Evolutionary conservation across 441 rosid genomes (phyloP), one percentile per base, ranked within the genome.

Genomic region (Adansonia madagascariensis): DNA sequence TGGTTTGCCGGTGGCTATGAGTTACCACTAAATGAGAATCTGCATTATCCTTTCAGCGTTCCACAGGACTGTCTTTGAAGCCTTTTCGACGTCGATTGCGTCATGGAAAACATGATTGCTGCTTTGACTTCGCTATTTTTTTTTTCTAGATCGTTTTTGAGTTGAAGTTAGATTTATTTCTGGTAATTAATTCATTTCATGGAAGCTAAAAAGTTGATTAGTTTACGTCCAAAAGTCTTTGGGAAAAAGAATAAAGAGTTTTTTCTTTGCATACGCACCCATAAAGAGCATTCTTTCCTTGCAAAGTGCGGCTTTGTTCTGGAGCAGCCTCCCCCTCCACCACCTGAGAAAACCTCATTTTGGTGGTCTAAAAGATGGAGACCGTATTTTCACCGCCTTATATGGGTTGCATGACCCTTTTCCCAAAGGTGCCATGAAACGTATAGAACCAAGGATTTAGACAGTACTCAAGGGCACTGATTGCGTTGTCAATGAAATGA

Each of bases 271-370:
- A 31, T 65, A 89, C 98, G 95, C 93, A 89, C 91, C 97, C 76
- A 80, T 92, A 71, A 92, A 88, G 89, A 88, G 93, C 71, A 81
- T 95, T 78, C 84, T 94, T 65, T 83, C 91, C 50, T 74, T 91
- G 85, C 93, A 82, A 73, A 89, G 91, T 75, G 83, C 89, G 27
- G 88, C 85, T 64, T 85, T 85, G 59, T 65, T 80, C 77, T 80
- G 75, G 75, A 88, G 75, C 73, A 85, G 83, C 14, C 91, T 65
- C 95, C 95, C 6, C 99, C 99, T 27, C 98, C 99, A 0, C 95
- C 99, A 74, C 98, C 96, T 0, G 98, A 94, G 86, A 96, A 94
- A 88, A 92, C 99, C 77, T 97, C 41, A 92, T 83, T 96, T 96
- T 61, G 98, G 98, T 76, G 98, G 94, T 76, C 84, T 96, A 73